These are phyloP conservation scores for Avena eriantha DNA, from an alignment of 176 grass and related monocot species.

Conservation along the genomic window DNA sequence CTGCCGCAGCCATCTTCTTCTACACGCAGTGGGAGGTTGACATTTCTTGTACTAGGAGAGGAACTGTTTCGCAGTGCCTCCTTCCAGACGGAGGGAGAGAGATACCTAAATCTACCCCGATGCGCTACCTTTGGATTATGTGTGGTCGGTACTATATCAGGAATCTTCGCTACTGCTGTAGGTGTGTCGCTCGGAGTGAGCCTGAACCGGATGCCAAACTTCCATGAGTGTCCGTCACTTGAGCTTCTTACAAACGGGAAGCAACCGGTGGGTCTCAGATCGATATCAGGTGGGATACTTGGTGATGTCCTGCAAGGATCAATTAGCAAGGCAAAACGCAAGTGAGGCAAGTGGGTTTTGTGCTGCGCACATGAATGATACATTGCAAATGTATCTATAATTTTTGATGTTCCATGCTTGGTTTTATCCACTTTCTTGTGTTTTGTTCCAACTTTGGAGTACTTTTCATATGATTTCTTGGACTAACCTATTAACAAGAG, in stretches of 20 bases:
- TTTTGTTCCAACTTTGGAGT: no score
- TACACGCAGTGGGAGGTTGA: neutral
- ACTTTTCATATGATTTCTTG: no score
- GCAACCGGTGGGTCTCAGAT: neutral
- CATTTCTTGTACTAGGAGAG: conserved; percentile 16
- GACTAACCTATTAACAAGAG: no score
- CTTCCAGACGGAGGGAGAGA: conserved; percentile 17
- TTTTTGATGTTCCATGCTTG: no score
- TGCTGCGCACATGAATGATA: no score
- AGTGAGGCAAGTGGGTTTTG: no score
- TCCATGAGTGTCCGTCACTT: neutral
- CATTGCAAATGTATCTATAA: no score
- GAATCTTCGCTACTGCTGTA: conserved; percentile 15
- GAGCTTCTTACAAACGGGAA: neutral
- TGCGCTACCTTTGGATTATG: neutral
- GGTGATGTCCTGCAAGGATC: no score
- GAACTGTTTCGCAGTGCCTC: neutral
- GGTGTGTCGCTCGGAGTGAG: neutral
- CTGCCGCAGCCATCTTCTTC: neutral
- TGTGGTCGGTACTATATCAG: neutral
- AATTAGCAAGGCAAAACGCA: no score
- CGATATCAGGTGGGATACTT: no score
- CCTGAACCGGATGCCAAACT: conserved; percentile 6
- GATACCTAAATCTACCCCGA: neutral
- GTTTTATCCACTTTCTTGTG: no score